Base-by-base conservation (phyloP, 1,284 basidiomycete species). In the Tremellales sp. region DNA sequence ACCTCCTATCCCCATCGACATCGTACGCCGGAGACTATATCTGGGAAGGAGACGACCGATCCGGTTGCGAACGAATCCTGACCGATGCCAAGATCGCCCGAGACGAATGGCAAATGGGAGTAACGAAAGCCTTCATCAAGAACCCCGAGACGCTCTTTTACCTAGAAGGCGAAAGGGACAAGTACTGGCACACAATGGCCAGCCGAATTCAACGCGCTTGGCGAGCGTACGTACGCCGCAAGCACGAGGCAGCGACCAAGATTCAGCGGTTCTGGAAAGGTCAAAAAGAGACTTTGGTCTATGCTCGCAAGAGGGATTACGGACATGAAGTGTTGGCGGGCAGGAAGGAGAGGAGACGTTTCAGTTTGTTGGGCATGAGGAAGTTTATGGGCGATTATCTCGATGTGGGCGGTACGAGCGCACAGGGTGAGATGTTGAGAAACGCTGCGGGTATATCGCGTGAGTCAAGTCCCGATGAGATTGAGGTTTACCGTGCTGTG, bases 121-220 rank as follows among this genome's bases (percentile, higher is more conserved):
- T 86, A 2, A 96, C 94, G 11, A 98, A 99, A 69, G 94, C 94
- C 0, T 99, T 99, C 73, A 98, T 99, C 77, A 98, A 98, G 81
- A 97, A 94, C 70, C 94, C 94, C 0, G 94, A 98, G 74, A 99
- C 94, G 35, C 82, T 99, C 21, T 99, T 99, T 72, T 96, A 94
- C 19, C 79, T 99, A 48, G 94, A 99, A 76, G 93, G 91, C 19
- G 97, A 98, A 90, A 85, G 94, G 47, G 96, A 98, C 70, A 84
- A 88, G 51, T 99, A 98, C 76, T 99, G 96, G 96, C 96, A 99
- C 75, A 97, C 97, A 70, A 99, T 98, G 94, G 94, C 94, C 0
- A 84, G 78, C 36, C 86, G 94, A 43, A 99, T 99, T 48, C 96
- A 99, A 75, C 85, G 94, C 33, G 92, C 92, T 4, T 99, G 86